Evolutionary conservation across 345 rosid species (phyloP).

Genomic region (Raphanus raphanistrum): DNA sequence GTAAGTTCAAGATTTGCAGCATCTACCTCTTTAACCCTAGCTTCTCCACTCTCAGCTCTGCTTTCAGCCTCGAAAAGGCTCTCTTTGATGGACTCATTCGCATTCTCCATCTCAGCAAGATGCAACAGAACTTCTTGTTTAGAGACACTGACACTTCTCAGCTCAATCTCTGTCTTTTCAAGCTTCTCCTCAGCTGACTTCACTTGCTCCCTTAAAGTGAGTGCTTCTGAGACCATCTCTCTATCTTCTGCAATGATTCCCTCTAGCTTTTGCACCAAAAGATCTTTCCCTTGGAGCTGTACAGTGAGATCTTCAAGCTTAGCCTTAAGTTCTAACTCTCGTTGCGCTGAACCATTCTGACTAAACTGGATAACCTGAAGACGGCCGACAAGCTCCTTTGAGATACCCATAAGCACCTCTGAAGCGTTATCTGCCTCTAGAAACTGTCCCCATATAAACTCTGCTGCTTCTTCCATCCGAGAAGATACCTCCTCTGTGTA

Average conservation of each 20-base stretch:
- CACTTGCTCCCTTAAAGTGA: slow-evolving; percentile 51
- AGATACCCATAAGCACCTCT: slow-evolving; percentile 79
- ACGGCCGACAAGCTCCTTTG: slow-evolving; percentile 67
- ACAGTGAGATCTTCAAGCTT: slow-evolving; percentile 49
- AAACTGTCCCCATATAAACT: slow-evolving; percentile 85
- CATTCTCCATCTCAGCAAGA: slow-evolving; percentile 63
- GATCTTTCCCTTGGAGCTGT: slow-evolving; percentile 57
- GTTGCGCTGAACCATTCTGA: slow-evolving; percentile 55
- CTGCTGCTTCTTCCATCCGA: slow-evolving; percentile 96
- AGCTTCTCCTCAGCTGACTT: slow-evolving; percentile 63
- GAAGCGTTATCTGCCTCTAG: slow-evolving; percentile 88
- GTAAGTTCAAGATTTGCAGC: slow-evolving; percentile 72
- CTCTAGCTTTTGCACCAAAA: slow-evolving; percentile 55
- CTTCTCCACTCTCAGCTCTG: slow-evolving; percentile 69
- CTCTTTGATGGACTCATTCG: slow-evolving; percentile 66
- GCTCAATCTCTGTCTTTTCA: slow-evolving; percentile 46
- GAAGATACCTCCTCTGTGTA: slow-evolving; percentile 73
- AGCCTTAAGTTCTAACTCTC: slow-evolving; percentile 59
- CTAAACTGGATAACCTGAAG: slow-evolving; percentile 71
- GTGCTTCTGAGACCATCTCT: slow-evolving; percentile 51
- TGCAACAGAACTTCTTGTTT: slow-evolving; percentile 67
- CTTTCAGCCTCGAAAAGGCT: slow-evolving; percentile 63
- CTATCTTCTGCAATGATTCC: slow-evolving; percentile 43
- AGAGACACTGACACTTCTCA: slow-evolving; percentile 48
- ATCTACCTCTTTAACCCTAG: slow-evolving; percentile 59